Conservation (phyloP, 1,284 basidiomycete species). For the Trichosporon faecale region DNA sequence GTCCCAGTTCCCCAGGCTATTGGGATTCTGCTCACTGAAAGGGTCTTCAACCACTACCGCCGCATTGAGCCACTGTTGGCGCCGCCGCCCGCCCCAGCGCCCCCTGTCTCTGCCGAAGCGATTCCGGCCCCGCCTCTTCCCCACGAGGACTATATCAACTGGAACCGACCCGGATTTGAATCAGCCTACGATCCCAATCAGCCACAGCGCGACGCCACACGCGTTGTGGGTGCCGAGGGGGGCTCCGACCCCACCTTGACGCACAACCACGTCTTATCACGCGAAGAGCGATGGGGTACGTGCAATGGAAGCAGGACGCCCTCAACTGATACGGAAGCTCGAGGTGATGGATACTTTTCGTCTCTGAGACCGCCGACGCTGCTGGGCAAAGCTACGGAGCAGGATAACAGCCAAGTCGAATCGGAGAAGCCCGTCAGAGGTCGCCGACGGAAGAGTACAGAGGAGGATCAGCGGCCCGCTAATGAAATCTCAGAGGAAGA, state of each 20-base stretch:
- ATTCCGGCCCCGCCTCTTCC: background rate
- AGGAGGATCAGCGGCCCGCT: slow-evolving; percentile 2
- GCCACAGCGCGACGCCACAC: slow-evolving; percentile 31
- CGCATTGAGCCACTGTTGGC: slow-evolving; percentile 56
- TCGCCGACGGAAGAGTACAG: slow-evolving; percentile 3
- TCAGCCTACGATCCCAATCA: slow-evolving; percentile 15
- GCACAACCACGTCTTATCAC: slow-evolving; percentile 33
- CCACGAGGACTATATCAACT: slow-evolving; percentile 14
- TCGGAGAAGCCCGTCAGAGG: background rate
- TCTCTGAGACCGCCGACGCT: slow-evolving; percentile 54
- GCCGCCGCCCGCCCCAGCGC: slow-evolving; percentile 52
- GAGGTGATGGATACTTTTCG: slow-evolving; percentile 48
- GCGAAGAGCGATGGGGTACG: slow-evolving; percentile 45
- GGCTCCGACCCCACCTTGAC: slow-evolving; percentile 43
- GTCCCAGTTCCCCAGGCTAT: slow-evolving; percentile 47
- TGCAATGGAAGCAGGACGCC: slow-evolving; percentile 26
- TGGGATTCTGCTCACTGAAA: slow-evolving; percentile 44
- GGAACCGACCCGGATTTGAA: slow-evolving; percentile 31
- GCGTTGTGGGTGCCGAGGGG: slow-evolving; percentile 31
- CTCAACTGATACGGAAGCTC: slow-evolving; percentile 27
- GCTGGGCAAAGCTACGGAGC: slow-evolving; percentile 20
- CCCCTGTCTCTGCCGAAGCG: slow-evolving; percentile 42
- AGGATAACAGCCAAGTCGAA: background rate
- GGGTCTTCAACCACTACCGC: slow-evolving; percentile 90
- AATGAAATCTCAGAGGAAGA: slow-evolving; percentile 6